phyloP scores from a whole-genome alignment of 176 grass and related monocot species.

The Eleusine indica region DNA sequence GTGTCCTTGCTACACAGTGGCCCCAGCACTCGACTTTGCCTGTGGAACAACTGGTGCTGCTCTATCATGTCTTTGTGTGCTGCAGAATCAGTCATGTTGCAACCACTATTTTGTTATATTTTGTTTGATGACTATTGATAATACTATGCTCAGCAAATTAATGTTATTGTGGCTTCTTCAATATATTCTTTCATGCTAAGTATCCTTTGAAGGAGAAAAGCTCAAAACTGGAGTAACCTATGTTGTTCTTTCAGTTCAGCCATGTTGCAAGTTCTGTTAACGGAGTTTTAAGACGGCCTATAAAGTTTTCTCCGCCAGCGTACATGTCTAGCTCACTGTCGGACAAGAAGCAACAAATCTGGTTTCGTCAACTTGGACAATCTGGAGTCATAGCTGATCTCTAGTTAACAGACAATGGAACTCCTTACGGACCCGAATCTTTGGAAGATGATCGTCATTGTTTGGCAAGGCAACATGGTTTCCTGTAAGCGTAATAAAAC shows the following conservation, averaged over 20 bases:
- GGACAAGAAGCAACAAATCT: constrained; percentile 8
- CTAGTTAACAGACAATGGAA: constrained; percentile 12
- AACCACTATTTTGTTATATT: not conserved
- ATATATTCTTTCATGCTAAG: not conserved
- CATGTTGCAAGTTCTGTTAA: constrained; percentile 31
- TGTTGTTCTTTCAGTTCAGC: constrained; percentile 21
- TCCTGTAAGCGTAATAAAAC: not conserved
- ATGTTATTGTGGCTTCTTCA: not conserved
- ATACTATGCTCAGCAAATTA: not conserved
- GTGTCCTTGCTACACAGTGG: not conserved
- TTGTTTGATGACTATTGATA: not conserved
- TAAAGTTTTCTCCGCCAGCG: not conserved
- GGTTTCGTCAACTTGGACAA: constrained; percentile 33
- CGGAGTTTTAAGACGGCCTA: not conserved
- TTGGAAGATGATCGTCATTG: not conserved
- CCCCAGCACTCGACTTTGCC: not conserved
- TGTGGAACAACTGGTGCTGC: not conserved
- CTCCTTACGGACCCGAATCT: not conserved
- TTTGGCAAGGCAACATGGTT: not conserved
- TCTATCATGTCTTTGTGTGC: not conserved
- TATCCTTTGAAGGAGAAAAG: not conserved
- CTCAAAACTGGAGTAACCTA: not conserved
- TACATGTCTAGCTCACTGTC: not conserved
- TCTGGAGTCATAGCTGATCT: constrained; percentile 38
- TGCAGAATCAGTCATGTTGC: not conserved